These are phyloP conservation scores for Penicillium palitans DNA, from an alignment of 2,329 filamentous ascomycete species.

Conservation along the genomic window DNA sequence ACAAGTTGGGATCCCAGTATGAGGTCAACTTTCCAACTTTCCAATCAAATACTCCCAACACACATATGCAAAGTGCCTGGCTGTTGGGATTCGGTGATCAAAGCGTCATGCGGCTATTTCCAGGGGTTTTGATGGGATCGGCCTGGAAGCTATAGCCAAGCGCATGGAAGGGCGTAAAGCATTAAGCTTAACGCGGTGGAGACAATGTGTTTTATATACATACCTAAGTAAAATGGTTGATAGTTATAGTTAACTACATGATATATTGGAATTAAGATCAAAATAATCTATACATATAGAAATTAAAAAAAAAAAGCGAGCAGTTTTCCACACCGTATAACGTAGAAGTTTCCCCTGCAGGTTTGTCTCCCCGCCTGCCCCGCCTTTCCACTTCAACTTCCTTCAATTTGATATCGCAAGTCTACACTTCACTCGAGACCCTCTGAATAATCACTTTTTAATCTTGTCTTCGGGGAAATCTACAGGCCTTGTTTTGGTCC, in stretches of 20 bases:
- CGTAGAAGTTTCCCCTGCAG: slow-evolving; percentile 8
- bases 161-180: background rate
- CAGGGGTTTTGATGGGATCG: background rate
- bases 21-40: background rate
- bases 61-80: background rate
- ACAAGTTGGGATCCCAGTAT: background rate
- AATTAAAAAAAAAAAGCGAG: background rate
- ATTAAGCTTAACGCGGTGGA: slow-evolving; percentile 7
- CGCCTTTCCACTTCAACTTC: slow-evolving; percentile 12
- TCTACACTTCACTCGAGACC: background rate
- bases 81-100: background rate
- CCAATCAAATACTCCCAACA: background rate
- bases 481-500: background rate
- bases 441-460: background rate
- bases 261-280: background rate
- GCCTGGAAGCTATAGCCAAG: background rate
- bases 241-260: too few relatives aligned
- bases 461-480: background rate
- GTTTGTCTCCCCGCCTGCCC: slow-evolving; percentile 23
- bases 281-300: background rate
- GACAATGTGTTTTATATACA: background rate
- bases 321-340: background rate
- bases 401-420: background rate
- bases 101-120: slow-evolving; percentile 6
- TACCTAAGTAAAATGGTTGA: background rate